These are phyloP conservation scores for Tirmania nivea DNA, from an alignment of 495 filamentous ascomycete species.

Conservation along the genomic window DNA sequence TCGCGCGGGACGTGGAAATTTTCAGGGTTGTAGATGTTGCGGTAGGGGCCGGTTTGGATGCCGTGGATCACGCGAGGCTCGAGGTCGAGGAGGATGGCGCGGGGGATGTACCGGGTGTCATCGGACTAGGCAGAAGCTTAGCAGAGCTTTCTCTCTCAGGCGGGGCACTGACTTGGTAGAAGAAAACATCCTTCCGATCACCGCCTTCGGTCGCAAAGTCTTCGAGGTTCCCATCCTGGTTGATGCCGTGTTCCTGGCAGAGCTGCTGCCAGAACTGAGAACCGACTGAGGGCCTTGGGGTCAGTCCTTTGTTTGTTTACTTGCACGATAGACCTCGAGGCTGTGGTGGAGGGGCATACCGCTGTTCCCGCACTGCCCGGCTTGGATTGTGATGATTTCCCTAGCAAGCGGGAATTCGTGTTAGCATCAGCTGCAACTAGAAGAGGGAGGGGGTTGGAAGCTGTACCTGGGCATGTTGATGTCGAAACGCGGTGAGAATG, in stretches of 20 bases:
- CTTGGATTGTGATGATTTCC: slow-evolving; percentile 98
- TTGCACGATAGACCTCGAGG: not conserved
- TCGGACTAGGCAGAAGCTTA: slow-evolving; percentile 34
- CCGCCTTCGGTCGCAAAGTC: slow-evolving; percentile 91
- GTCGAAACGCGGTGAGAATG: no score
- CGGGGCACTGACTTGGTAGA: slow-evolving; percentile 49
- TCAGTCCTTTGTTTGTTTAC: not conserved
- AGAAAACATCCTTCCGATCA: slow-evolving; percentile 97
- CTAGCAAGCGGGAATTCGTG: slow-evolving; percentile 26
- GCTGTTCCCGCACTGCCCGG: slow-evolving; percentile 98
- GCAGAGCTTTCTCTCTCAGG: not conserved
- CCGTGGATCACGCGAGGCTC: slow-evolving; percentile 81
- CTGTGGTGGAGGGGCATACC: slow-evolving; percentile 34
- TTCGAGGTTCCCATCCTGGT: slow-evolving; percentile 85
- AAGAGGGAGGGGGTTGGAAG: not conserved
- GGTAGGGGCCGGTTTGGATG: slow-evolving; percentile 82
- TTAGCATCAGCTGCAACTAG: not conserved
- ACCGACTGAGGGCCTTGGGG: slow-evolving; percentile 8
- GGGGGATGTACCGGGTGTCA: slow-evolving; percentile 92
- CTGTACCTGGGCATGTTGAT: not conserved
- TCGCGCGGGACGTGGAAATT: slow-evolving; percentile 91
- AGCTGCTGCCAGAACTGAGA: slow-evolving; percentile 20
- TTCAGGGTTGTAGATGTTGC: slow-evolving; percentile 97
- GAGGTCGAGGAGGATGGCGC: slow-evolving; percentile 84
- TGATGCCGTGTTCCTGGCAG: slow-evolving; percentile 83